Percentiles rank a stretch among this genome's conserved stretches.
phyloP scores from a whole-genome alignment of 495 filamentous ascomycete species.

The Xylaria castorea region DNA sequence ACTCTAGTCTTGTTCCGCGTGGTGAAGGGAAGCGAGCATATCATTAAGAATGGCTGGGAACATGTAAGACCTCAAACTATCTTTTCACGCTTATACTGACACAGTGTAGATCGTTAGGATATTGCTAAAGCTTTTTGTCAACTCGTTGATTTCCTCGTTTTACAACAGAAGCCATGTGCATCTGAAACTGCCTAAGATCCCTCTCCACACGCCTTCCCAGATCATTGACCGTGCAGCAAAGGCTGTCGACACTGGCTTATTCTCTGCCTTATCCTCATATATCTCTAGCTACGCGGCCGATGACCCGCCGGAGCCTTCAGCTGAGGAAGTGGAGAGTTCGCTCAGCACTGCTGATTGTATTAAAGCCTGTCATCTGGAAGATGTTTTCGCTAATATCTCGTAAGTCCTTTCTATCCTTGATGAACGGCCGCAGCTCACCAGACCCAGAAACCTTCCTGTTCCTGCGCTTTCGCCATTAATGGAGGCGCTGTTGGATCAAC shows the following conservation, averaged over 20 bases:
- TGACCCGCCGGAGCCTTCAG: constrained; percentile 95
- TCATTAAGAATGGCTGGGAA: constrained; percentile 81
- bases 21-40: constrained; percentile 78
- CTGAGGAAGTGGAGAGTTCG: constrained; percentile 96
- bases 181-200: constrained; percentile 82
- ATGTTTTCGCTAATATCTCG: constrained; percentile 85
- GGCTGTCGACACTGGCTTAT: constrained; percentile 77
- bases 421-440: constrained; percentile 19
- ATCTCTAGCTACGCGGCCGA: constrained; percentile 98
- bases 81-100: constrained; percentile 36
- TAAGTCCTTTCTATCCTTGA: constrained; percentile 49
- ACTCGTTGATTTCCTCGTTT: constrained; percentile 88
- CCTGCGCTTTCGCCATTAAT: constrained; percentile 71
- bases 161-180: constrained; percentile 73
- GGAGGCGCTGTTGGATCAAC: constrained; percentile 74
- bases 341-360: constrained; percentile 94
- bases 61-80: constrained; percentile 61
- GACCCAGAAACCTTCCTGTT: constrained; percentile 69
- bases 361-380: constrained; percentile 82
- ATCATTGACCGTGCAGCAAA: constrained; percentile 87
- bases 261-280: constrained; percentile 93
- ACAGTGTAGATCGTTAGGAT: constrained; percentile 75
- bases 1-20: constrained; percentile 94
- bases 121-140: constrained; percentile 94
- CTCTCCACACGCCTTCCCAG: constrained; percentile 88